Conservation (phyloP, 345 rosid genomes). For the Dipteronia dyeriana region DNA sequence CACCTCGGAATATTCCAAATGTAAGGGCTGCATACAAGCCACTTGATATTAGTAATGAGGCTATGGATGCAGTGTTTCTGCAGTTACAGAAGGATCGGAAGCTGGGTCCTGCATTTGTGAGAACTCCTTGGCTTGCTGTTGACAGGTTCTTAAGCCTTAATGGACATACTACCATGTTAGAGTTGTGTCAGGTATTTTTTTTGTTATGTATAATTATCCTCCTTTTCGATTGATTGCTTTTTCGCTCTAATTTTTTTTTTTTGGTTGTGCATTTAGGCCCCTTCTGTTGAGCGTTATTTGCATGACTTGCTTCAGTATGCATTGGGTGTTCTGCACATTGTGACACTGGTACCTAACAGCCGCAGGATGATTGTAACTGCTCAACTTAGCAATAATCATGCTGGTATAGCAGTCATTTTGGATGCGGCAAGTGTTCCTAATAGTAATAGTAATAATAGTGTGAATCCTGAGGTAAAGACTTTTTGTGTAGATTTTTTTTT, state of each 20-base stretch:
- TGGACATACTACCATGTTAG: conserved; percentile 92
- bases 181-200: conserved; percentile 81
- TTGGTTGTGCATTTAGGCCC: conserved; percentile 62
- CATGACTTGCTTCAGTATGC: conserved; percentile 98
- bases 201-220: not conserved
- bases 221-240: conserved; percentile 1
- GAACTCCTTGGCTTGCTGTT: conserved; percentile 84
- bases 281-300: conserved; percentile 92
- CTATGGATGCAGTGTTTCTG: conserved; percentile 82
- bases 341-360: conserved; percentile 75
- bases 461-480: conserved; percentile 84
- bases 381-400: conserved; percentile 83
- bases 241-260: conserved; percentile 19
- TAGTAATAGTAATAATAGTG: conserved; percentile 40
- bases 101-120: conserved; percentile 90
- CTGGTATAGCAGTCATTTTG: conserved; percentile 88
- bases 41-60: conserved; percentile 95
- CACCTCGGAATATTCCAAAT: conserved; percentile 67
- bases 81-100: conserved; percentile 97
- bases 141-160: conserved; percentile 69
- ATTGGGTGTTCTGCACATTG: conserved; percentile 92
- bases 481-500: not conserved
- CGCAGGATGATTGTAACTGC: conserved; percentile 89
- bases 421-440: conserved; percentile 87
- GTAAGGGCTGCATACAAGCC: conserved; percentile 92